phyloP scores from a whole-genome alignment of 495 filamentous ascomycete genomes.

The Xylaria venustula region DNA sequence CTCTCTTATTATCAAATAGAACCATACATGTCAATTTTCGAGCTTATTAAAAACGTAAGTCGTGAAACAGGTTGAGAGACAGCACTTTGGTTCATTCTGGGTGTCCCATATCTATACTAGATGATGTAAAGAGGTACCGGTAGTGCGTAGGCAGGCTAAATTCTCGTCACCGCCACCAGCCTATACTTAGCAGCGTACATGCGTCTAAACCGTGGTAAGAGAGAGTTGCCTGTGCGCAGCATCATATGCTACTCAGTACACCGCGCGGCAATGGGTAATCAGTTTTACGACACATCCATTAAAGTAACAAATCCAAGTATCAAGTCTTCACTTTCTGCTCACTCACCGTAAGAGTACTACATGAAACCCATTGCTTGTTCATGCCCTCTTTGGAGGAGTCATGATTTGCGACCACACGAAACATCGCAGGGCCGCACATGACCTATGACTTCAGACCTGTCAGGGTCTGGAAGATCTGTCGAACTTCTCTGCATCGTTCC shows the following conservation, averaged over 20 bases:
- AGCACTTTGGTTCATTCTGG: not conserved
- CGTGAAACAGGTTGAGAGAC: not conserved
- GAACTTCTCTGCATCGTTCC: slow-evolving; percentile 18
- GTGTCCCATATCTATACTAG: not conserved
- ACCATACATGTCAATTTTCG: too few relatives aligned
- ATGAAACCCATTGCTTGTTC: too few relatives aligned
- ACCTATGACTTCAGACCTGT: slow-evolving; percentile 4
- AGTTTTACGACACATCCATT: not conserved
- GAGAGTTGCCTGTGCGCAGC: too few relatives aligned
- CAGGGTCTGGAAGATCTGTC: slow-evolving; percentile 17
- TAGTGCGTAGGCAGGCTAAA: not conserved
- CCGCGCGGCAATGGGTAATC: not conserved
- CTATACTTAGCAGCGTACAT: not conserved
- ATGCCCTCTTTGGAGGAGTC: not conserved
- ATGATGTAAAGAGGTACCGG: too few relatives aligned
- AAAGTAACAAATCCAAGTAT: not conserved
- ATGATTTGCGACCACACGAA: slow-evolving; percentile 14
- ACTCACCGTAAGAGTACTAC: too few relatives aligned
- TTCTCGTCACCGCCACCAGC: not conserved
- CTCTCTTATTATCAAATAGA: too few relatives aligned
- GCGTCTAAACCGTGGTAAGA: not conserved
- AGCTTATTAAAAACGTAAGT: too few relatives aligned
- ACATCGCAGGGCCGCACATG: slow-evolving; percentile 11
- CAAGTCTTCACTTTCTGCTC: too few relatives aligned
- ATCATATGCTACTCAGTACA: not conserved